phyloP scores from a whole-genome alignment of 2,329 filamentous ascomycete species.

The Hypoxylon sp. region DNA sequence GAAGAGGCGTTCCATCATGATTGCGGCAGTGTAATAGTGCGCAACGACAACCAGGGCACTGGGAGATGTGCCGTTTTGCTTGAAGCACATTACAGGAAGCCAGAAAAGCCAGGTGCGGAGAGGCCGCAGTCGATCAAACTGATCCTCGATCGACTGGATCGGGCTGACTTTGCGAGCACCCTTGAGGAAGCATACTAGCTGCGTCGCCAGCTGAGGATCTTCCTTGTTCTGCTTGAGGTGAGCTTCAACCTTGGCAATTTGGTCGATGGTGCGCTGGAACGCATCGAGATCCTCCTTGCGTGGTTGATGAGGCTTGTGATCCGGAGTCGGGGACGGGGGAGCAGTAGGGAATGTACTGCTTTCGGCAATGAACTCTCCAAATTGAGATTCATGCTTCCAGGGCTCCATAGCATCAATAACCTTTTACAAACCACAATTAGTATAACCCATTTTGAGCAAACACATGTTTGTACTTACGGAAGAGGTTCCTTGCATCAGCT shows the following conservation, averaged over 20 bases:
- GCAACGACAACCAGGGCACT: constrained; percentile 86
- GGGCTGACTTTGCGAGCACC: constrained; percentile 78
- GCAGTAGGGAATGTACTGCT: constrained; percentile 80
- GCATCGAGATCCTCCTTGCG: constrained; percentile 78
- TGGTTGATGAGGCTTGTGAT: constrained; percentile 72
- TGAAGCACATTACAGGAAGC: constrained; percentile 87
- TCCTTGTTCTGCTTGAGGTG: constrained; percentile 78
- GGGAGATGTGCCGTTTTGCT: constrained; percentile 80
- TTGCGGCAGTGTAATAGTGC: constrained; percentile 89
- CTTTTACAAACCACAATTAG: constrained; percentile 60
- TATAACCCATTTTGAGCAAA: constrained; percentile 2
- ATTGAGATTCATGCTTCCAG: constrained; percentile 91
- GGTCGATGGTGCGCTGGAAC: constrained; percentile 74
- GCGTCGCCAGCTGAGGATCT: constrained; percentile 75
- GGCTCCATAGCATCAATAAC: constrained; percentile 91
- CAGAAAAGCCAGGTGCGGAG: constrained; percentile 95
- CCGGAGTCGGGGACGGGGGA: constrained; percentile 71
- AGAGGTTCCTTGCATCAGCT: constrained; percentile 90
- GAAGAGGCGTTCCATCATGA: constrained; percentile 88
- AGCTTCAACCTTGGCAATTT: constrained; percentile 76
- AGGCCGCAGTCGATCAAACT: constrained; percentile 90
- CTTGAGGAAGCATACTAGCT: constrained; percentile 79
- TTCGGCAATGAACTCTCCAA: constrained; percentile 84
- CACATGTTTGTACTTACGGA: constrained; percentile 71
- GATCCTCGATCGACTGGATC: constrained; percentile 79